Evolutionary conservation across 108 stramenopile genomes (phyloP).

Genomic region (Nitzschia sp.): DNA sequence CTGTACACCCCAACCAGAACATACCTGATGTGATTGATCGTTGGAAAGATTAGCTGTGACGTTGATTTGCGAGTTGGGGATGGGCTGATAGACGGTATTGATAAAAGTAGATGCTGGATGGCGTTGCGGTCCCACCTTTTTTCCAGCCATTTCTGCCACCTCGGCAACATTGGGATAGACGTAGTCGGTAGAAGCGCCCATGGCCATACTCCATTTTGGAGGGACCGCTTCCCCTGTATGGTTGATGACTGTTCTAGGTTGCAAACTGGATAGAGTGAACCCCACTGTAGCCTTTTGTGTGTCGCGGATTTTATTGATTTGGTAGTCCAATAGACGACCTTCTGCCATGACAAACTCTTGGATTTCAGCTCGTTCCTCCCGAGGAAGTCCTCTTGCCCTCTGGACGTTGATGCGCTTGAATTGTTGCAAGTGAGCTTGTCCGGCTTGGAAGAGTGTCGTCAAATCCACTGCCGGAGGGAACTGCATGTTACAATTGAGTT

Average conservation of each 20-base stretch:
- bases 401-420: constrained; percentile 12
- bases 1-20: neutral
- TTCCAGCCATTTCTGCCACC: constrained; percentile 19
- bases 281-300: constrained; percentile 37
- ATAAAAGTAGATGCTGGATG: constrained; percentile 35
- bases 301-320: constrained; percentile 30
- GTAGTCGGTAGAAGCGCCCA: constrained; percentile 28
- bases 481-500: constrained; percentile 30
- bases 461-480: constrained; percentile 32
- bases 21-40: constrained; percentile 34
- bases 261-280: constrained; percentile 29
- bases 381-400: neutral
- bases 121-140: constrained; percentile 15
- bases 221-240: neutral
- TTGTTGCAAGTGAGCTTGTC: constrained; percentile 22
- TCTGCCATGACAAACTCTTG: constrained; percentile 26
- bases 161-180: constrained; percentile 34
- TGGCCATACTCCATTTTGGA: constrained; percentile 43
- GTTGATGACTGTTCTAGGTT: constrained; percentile 5
- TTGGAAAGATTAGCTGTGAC: constrained; percentile 35
- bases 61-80: constrained; percentile 35
- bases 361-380: constrained; percentile 22
- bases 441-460: constrained; percentile 13
- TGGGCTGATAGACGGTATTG: constrained; percentile 31
- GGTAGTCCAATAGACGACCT: constrained; percentile 33